These are phyloP conservation scores for Chlamydomonas sp. DNA, from an alignment of 139 green algal species.

Conservation along the genomic window DNA sequence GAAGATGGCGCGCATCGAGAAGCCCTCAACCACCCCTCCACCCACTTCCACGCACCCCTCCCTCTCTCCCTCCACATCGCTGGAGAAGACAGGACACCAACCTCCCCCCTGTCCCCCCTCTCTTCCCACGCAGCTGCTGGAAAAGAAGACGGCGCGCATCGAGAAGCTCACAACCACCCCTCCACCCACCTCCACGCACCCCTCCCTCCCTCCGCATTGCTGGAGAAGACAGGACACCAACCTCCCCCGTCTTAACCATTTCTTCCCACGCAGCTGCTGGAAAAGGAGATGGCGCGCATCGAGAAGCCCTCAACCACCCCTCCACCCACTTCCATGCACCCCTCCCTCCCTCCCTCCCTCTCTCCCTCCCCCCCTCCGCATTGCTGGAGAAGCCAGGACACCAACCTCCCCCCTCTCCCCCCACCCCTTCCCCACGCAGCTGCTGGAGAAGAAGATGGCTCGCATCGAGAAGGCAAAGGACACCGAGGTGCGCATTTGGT, in stretches of 20 bases:
- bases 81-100: neutral
- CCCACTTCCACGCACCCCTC: neutral
- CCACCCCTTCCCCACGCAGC: constrained; percentile 30
- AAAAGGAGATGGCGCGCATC: constrained; percentile 44
- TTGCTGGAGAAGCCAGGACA: constrained; percentile 35
- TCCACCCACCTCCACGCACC: neutral
- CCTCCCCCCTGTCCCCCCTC: too few relatives aligned
- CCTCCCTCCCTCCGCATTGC: neutral
- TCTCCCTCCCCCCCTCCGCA: too few relatives aligned
- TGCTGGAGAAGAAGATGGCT: constrained; percentile 77
- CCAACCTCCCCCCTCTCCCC: too few relatives aligned
- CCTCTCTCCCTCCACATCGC: too few relatives aligned
- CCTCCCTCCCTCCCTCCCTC: too few relatives aligned
- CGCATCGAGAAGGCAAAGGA: constrained; percentile 51
- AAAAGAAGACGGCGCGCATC: neutral
- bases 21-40: neutral
- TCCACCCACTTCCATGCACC: neutral
- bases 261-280: constrained; percentile 26
- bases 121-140: neutral
- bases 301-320: neutral
- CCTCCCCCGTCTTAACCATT: too few relatives aligned
- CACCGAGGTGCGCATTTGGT: constrained; percentile 2
- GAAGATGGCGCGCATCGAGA: neutral
- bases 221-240: too few relatives aligned
- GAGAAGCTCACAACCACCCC: neutral